Evolutionary conservation across 306 rosid species (phyloP), one percentile per base, ranked within the genome.

Genomic region (Trifolium fragiferum): DNA sequence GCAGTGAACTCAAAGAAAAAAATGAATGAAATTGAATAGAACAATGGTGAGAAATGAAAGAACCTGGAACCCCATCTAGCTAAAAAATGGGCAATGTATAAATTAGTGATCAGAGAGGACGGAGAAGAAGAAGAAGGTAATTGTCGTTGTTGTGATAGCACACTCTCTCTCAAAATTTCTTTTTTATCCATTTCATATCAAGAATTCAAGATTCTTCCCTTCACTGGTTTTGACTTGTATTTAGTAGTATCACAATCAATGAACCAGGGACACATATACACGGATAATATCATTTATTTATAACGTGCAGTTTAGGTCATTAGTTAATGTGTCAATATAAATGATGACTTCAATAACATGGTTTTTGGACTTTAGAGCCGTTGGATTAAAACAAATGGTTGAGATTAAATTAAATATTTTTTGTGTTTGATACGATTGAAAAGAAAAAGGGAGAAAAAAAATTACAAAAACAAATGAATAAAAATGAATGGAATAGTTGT

Each of bases 1-100:
- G 58, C 58, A 51, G 16, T 51, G 25, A 51, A 51, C 7, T 51
- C 4, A 8, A 51, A 54, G 6, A 6, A 19, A 20, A 9, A 19
- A 10, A n/a, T 2, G 11, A 49, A 49, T 49, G 0, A 11, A 44
- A 44, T 12, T 12, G 2, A 50, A n/a, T 49, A 49, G n/a, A 15
- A 3, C 9, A 49, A 49, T 49, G 3, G 8, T 49, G 12, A 18
- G 4, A 19, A 19, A 51, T 16, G 59, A 50, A 1, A 46, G 10
- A n/a, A 54, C 60, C 60, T 54, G 25, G 30, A 54, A 54, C 60
- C 30, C 60, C 60, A 54, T 54, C 60, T 54, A 54, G 60, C 27
- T 54, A 54, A 54, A 54, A 54, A 54, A 7, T 54, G 60, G 2
- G 13, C 60, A 54, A 54, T 8, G 60, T 54, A 54, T 20, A 54